phyloP scores from a whole-genome alignment of 2,329 filamentous ascomycete genomes.

The Thelonectria discophora region DNA sequence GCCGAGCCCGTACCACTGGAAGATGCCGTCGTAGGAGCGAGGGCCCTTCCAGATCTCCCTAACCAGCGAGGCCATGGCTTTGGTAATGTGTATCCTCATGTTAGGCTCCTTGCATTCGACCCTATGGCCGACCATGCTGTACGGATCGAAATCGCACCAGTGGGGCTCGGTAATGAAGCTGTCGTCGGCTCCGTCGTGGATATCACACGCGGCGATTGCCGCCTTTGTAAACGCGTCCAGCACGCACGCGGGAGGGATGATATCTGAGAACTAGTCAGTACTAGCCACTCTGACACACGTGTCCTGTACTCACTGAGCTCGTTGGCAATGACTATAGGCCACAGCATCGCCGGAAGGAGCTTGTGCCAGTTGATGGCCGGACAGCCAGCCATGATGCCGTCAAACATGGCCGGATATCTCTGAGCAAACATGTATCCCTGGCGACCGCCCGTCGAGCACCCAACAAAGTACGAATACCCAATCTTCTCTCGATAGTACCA shows the following conservation, averaged over 20 bases:
- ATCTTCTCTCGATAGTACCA: slow-evolving; percentile 50
- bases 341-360: slow-evolving; percentile 28
- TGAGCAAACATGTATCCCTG: slow-evolving; percentile 64
- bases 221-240: slow-evolving; percentile 46
- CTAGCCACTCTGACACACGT: rapidly evolving
- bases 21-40: slow-evolving; percentile 15
- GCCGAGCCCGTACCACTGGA: slow-evolving; percentile 28
- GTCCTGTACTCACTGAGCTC: background rate
- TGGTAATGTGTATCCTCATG: slow-evolving; percentile 10
- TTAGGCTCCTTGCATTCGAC: slow-evolving; percentile 23
- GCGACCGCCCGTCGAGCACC: slow-evolving; percentile 64
- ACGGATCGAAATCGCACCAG: slow-evolving; percentile 35
- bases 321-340: slow-evolving; percentile 40
- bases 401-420: slow-evolving; percentile 60
- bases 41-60: slow-evolving; percentile 23
- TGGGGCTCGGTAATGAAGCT: slow-evolving; percentile 33
- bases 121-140: slow-evolving; percentile 24
- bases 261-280: background rate
- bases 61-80: slow-evolving; percentile 17
- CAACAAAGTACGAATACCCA: slow-evolving; percentile 58
- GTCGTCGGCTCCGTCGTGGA: slow-evolving; percentile 36
- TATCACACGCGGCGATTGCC: slow-evolving; percentile 47
- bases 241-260: slow-evolving; percentile 46
- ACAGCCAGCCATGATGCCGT: slow-evolving; percentile 60
- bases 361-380: slow-evolving; percentile 54